Conservation (phyloP, 2,329 filamentous ascomycete species). For the Chaetomiaceae sp. region DNA sequence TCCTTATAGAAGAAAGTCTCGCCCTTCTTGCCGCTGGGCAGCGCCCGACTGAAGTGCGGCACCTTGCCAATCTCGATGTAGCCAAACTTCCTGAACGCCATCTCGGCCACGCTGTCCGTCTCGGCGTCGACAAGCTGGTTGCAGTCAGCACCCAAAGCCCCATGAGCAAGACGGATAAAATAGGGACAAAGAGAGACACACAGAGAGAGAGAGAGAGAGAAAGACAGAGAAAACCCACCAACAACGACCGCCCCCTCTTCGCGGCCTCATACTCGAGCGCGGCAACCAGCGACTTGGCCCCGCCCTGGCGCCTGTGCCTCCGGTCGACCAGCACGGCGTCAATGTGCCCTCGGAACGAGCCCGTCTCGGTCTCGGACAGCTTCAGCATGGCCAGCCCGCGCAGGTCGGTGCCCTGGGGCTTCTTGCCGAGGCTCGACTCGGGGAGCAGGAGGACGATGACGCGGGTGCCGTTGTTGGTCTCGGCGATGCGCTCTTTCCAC, state of each 20-base stretch:
- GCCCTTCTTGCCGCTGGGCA: conserved; percentile 47
- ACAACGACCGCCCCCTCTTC: conserved; percentile 44
- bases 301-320: conserved; percentile 46
- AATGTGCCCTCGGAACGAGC: conserved; percentile 49
- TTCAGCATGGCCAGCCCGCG: conserved; percentile 54
- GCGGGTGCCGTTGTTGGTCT: conserved; percentile 42
- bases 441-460: conserved; percentile 52
- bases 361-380: conserved; percentile 52
- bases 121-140: conserved; percentile 25
- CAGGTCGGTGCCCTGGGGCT: conserved; percentile 42
- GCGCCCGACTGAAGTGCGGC: conserved; percentile 46
- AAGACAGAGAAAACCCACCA: conserved; percentile 43
- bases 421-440: conserved; percentile 32
- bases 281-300: conserved; percentile 48
- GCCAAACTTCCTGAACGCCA: conserved; percentile 52
- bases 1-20: conserved; percentile 59
- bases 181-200: background rate
- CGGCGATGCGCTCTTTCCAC: conserved; percentile 52
- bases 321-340: conserved; percentile 57
- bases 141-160: background rate
- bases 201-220: too few relatives aligned
- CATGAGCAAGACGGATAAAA: background rate
- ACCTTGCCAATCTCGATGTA: conserved; percentile 54
- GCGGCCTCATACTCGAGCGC: conserved; percentile 53
- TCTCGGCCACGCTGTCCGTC: conserved; percentile 44